Base-by-base conservation (phyloP, 1,284 basidiomycete species). In the Gomphus bonarii region DNA sequence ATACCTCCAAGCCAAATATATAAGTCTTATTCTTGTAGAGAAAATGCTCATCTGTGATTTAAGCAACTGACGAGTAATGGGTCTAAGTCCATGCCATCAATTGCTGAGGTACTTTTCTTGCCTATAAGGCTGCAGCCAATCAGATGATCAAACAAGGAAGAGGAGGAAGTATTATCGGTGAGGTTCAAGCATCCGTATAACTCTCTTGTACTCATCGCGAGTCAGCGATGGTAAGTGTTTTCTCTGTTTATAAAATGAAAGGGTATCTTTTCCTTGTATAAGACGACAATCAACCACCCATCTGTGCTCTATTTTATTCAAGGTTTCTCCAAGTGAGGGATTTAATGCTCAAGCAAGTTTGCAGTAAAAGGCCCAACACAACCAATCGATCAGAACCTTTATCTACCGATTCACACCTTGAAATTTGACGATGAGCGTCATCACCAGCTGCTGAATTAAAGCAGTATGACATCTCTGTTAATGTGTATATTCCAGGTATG, bases 141-240 rank as follows among this genome's bases (percentile, higher is more conserved):
- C 68, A 69, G 54, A 67, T 72, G 66, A 65, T 66, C 53, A 63
- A 67, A 60, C 71, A 72, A 60, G 70, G 70, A 9, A 61, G 61
- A 7, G 71, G 71, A 0, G 71, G 71, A 2, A 62, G 68, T 35
- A 67, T 72, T 8, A 66, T 72, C 20, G 71, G 69, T 66, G 50
- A 31, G 61, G 22, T 31, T 55, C 49, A 11, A 56, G 38, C 2
- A 60, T 62, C 51, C 61, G 36, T 43, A 5, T 7, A 28, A 30
- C 8, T 22, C 16, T 1, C 33, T 10, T 36, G 22, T 50, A 18
- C 28, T 31, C 28, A 31, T 30, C 48, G 16, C 33, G 11, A 16
- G 11, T 22, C 28, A 55, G 16, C 40, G 6, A 18, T 50, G 30
- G 18, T 12, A 38, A 63, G 62, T 10, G 67, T 66, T 1, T 64